A percentile compares a stretch with the other conserved stretches of the same genome.
Conservation (phyloP, 306 rosid genomes). For the Fagus sylvatica region DNA sequence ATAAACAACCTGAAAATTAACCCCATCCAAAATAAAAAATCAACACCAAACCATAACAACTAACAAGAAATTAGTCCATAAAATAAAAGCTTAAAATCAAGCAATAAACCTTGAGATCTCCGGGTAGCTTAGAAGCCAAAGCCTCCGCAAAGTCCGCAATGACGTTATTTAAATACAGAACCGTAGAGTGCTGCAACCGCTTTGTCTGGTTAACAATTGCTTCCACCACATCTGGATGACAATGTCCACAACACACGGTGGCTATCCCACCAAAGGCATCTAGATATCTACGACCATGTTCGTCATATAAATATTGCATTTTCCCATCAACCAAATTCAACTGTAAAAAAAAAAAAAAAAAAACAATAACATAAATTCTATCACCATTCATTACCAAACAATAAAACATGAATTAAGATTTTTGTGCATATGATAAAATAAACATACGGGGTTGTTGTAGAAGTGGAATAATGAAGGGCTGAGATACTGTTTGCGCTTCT, state of each 20-base stretch:
- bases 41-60: not conserved
- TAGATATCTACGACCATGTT: slow-evolving; percentile 44
- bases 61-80: not conserved
- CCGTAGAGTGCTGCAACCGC: slow-evolving; percentile 50
- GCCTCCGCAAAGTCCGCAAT: slow-evolving; percentile 49
- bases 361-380: too few species aligned
- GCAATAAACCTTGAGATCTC: slow-evolving; percentile 40
- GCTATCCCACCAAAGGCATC: slow-evolving; percentile 54
- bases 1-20: slow-evolving; percentile 36
- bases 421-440: not conserved
- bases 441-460: slow-evolving; percentile 41
- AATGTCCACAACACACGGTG: slow-evolving; percentile 53
- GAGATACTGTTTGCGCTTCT: slow-evolving; percentile 37
- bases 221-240: slow-evolving; percentile 47
- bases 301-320: slow-evolving; percentile 52
- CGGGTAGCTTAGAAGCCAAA: slow-evolving; percentile 40
- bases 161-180: slow-evolving; percentile 40
- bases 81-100: not conserved
- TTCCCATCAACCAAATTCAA: slow-evolving; percentile 55
- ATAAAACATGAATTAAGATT: not conserved
- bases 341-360: slow-evolving; percentile 12
- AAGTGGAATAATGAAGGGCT: slow-evolving; percentile 25
- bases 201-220: slow-evolving; percentile 38
- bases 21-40: not conserved
- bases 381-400: not conserved